phyloP scores from a whole-genome alignment of 2,329 filamentous ascomycete species.

The Alternaria angustiovoidea region DNA sequence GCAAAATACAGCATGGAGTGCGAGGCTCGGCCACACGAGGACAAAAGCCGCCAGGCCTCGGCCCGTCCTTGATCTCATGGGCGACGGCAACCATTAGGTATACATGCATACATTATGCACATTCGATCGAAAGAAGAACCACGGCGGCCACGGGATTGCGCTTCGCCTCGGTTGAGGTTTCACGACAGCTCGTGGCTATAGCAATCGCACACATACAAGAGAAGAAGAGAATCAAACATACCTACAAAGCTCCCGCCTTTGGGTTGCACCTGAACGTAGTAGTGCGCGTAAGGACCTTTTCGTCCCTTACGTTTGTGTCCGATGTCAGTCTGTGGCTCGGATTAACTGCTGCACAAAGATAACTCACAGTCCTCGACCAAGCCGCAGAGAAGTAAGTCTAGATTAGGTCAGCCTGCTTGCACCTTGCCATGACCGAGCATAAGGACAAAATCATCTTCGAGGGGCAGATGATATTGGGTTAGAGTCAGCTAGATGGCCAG shows the following conservation, averaged over 20 bases:
- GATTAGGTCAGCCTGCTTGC: background rate
- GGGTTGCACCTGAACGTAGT: conserved; percentile 86
- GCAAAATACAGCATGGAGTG: conserved; percentile 5
- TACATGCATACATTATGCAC: conserved; percentile 13
- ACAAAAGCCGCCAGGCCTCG: background rate
- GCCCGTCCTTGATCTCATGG: conserved; percentile 8
- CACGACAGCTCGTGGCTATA: conserved; percentile 7
- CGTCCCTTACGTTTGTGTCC: conserved; percentile 77
- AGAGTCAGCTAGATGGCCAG: background rate
- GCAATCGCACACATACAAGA: conserved; percentile 2
- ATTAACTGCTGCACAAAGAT: background rate
- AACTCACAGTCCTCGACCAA: conserved; percentile 6
- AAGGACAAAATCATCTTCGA: background rate
- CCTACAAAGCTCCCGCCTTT: conserved; percentile 72
- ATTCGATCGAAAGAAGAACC: conserved; percentile 4
- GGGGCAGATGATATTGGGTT: background rate
- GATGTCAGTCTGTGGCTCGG: conserved; percentile 29
- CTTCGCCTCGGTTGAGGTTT: background rate
- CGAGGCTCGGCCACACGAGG: conserved; percentile 10
- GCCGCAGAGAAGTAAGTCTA: conserved; percentile 6
- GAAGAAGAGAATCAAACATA: conserved; percentile 52
- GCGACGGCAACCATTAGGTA: conserved; percentile 8
- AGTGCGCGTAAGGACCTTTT: conserved; percentile 72
- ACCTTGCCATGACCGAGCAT: background rate
- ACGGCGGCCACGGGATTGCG: conserved; percentile 9